Percentiles rank a stretch among this genome's conserved stretches.
Conservation (phyloP, 352 stramenopile genomes). For the Phytophthora sp. region DNA sequence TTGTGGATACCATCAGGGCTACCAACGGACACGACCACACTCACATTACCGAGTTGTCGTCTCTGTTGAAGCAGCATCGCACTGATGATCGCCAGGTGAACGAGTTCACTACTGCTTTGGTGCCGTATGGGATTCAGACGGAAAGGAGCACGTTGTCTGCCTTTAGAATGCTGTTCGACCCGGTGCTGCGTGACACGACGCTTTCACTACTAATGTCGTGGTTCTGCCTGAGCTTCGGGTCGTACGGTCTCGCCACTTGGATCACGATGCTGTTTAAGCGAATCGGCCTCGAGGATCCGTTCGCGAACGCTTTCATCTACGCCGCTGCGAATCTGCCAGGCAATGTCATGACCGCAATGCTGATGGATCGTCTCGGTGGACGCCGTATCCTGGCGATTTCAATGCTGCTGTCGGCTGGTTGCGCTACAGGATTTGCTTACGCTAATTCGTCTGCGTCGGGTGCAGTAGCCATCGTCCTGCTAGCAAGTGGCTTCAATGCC, state of each 20-base stretch:
- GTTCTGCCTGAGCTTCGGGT: constrained; percentile 85
- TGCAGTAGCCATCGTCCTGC: constrained; percentile 70
- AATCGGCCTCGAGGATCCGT: constrained; percentile 89
- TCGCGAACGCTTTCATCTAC: constrained; percentile 94
- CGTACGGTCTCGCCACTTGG: constrained; percentile 93
- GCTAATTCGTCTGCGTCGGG: constrained; percentile 47
- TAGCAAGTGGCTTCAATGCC: constrained; percentile 91
- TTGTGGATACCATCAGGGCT: constrained; percentile 64
- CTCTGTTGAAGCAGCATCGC: constrained; percentile 7
- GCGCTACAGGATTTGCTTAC: constrained; percentile 78
- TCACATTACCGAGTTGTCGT: constrained; percentile 13
- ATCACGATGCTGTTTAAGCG: constrained; percentile 93
- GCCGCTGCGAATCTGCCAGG: constrained; percentile 90
- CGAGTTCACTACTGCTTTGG: constrained; percentile 13
- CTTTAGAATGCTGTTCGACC: constrained; percentile 58
- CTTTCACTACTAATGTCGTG: constrained; percentile 67
- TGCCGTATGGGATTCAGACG: constrained; percentile 16
- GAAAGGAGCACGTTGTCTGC: constrained; percentile 31
- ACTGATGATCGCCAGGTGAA: constrained; percentile 3
- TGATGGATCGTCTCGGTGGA: constrained; percentile 77
- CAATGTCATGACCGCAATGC: constrained; percentile 82
- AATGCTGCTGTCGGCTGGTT: constrained; percentile 74
- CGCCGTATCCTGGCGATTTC: constrained; percentile 71
- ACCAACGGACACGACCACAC: constrained; percentile 36
- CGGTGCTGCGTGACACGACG: constrained; percentile 65